A percentile compares a stretch with the other conserved stretches of the same genome.
Evolutionary conservation across 2,329 filamentous ascomycete genomes (phyloP).

Genomic region (Arthrobotrys iridis): DNA sequence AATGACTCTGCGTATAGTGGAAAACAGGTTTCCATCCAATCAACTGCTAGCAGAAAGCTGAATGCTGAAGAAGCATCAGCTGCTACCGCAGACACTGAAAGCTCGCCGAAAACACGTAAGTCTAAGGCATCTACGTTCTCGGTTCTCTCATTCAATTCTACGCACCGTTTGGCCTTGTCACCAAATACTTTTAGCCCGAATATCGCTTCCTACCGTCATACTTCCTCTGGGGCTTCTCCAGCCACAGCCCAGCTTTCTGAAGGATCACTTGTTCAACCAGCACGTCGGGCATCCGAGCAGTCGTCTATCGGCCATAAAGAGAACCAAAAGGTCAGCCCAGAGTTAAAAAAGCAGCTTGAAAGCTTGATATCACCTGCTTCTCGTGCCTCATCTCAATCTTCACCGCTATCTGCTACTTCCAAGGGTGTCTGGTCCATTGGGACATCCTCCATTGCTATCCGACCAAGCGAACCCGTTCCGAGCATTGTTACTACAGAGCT

Average conservation of each 20-base stretch:
- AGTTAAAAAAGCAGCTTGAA: conserved; percentile 25
- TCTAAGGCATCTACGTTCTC: conserved; percentile 29
- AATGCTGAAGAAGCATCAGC: neutral
- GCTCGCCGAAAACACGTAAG: neutral
- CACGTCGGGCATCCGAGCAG: neutral
- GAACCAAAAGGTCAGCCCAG: conserved; percentile 26
- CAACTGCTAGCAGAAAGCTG: neutral
- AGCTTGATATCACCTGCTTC: conserved; percentile 5
- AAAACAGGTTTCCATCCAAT: neutral
- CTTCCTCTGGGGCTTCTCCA: neutral
- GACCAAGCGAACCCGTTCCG: conserved; percentile 13
- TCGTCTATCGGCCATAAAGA: conserved; percentile 14
- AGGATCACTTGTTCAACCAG: neutral
- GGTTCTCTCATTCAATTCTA: neutral
- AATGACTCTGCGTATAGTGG: neutral
- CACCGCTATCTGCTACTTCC: neutral
- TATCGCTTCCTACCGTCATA: conserved; percentile 2
- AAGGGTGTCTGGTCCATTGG: conserved; percentile 28
- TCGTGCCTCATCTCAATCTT: neutral
- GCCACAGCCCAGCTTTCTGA: conserved; percentile 4
- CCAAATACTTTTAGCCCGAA: conserved; percentile 1
- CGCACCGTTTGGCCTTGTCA: conserved; percentile 14
- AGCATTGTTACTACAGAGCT: conserved; percentile 37
- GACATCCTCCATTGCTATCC: conserved; percentile 27
- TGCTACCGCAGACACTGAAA: neutral